Evolutionary conservation across 2,329 filamentous ascomycete genomes (phyloP), one percentile per base, ranked within the genome.

Genomic region (Cordyceps tenuipes): DNA sequence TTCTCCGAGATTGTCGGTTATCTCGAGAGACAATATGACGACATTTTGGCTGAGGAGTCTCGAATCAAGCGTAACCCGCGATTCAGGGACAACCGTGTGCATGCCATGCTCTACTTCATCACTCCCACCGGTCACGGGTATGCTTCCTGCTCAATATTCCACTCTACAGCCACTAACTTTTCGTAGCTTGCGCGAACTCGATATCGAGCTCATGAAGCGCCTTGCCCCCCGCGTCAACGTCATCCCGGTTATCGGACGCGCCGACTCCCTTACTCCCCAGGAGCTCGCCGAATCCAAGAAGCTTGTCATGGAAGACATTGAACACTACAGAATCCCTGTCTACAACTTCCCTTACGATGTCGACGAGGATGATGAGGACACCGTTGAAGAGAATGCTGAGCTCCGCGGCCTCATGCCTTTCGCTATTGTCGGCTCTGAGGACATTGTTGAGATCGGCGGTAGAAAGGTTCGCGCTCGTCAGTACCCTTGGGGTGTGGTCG

Each of bases 321-420:
- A 99, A 79, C 94, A 99, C 78, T 99, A 99, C 82, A 89, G 94
- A 73, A 99, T 99, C 68, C 94, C 94, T 51, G 93, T 99, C 66
- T 99, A 99, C 85, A 99, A 99, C 84, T 99, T 99, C 82, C 94
- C 94, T 54, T 99, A 99, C 80, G 94, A 99, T 69, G 96, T 99
- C 63, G 94, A 99, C 77, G 94, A 99, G 81, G 94, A 99, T 69
- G 94, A 99, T 67, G 94, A 99, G 79, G 94, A 99, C 72, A 99
- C 94, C 1, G 93, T 99, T 21, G 94, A 99, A 79, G 94, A 99
- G 80, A 99, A 99, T 70, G 94, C 94, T 61, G 94, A 99, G 79
- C 86, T 99, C 62, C 86, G 94, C 74, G 92, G 94, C 53, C 83
- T 99, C 67, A 99, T 99, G 94, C 94, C 94, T 31, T 99, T 99